Percentiles rank a stretch among this genome's conserved stretches.
Evolutionary conservation across 2,329 filamentous ascomycete genomes (phyloP).

Genomic region (Clarireedia sp.): DNA sequence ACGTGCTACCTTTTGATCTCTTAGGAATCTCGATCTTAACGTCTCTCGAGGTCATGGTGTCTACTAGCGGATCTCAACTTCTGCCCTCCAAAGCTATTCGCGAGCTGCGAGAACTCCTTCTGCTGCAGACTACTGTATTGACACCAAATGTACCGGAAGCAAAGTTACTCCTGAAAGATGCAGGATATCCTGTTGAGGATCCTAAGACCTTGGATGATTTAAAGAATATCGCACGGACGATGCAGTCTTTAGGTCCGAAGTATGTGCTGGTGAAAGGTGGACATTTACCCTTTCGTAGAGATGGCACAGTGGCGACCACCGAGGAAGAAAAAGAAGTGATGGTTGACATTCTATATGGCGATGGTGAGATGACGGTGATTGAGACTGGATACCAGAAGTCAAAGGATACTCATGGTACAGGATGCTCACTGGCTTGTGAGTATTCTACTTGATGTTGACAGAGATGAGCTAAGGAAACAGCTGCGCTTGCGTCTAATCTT

Average conservation of each 20-base stretch:
- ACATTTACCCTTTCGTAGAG: conserved; percentile 68
- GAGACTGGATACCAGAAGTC: conserved; percentile 65
- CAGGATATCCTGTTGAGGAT: conserved; percentile 34
- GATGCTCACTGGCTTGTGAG: conserved; percentile 84
- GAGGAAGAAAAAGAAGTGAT: conserved; percentile 57
- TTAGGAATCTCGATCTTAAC: conserved; percentile 10
- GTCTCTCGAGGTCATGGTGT: conserved; percentile 71
- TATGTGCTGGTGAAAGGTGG: conserved; percentile 88
- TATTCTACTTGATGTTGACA: conserved; percentile 14
- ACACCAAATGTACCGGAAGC: conserved; percentile 77
- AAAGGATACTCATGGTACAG: conserved; percentile 86
- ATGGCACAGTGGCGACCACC: conserved; percentile 49
- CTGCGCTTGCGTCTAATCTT: conserved; percentile 69
- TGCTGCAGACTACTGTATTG: conserved; percentile 59
- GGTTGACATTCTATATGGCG: conserved; percentile 69
- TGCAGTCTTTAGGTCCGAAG: conserved; percentile 63
- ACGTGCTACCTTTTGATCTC: conserved; percentile 24
- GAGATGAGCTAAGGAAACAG: conserved; percentile 25
- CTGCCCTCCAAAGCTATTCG: conserved; percentile 57
- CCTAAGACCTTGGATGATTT: conserved; percentile 57
- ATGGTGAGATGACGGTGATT: conserved; percentile 49
- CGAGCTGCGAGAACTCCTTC: conserved; percentile 49
- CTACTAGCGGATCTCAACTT: conserved; percentile 67
- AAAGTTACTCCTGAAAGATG: conserved; percentile 50
- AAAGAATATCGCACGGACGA: conserved; percentile 55